Percentiles rank a stretch among this genome's conserved stretches.
Conservation (phyloP, 2,329 filamentous ascomycete species). For the Colletotrichum magnum region DNA sequence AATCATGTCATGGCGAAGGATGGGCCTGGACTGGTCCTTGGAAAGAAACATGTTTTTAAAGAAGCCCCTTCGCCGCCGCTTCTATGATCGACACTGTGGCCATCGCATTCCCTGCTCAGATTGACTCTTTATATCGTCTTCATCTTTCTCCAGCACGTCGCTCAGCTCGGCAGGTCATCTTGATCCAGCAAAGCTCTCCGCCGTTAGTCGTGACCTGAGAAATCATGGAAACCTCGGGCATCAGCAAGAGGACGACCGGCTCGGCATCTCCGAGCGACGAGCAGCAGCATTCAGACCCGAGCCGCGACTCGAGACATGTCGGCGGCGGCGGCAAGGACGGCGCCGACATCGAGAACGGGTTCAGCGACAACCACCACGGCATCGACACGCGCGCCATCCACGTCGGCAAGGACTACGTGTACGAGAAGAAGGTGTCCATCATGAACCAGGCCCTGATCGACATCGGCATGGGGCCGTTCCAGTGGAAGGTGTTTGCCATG, state of each 20-base stretch:
- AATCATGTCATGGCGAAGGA: no score
- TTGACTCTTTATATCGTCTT: no score
- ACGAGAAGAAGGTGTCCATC: slow-evolving; percentile 44
- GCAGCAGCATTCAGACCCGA: background rate
- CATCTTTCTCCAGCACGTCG: background rate
- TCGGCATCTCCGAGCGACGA: background rate
- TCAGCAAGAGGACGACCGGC: background rate
- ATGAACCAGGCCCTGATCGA: slow-evolving; percentile 46
- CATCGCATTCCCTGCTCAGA: no score
- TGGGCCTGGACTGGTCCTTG: no score
- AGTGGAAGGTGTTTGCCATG: slow-evolving; percentile 42
- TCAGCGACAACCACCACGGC: slow-evolving; percentile 35
- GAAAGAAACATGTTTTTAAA: no score
- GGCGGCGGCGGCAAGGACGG: background rate
- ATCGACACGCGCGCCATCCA: slow-evolving; percentile 42
- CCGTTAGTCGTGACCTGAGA: background rate
- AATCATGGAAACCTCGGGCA: background rate
- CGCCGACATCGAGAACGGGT: slow-evolving; percentile 5
- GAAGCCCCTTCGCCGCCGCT: no score
- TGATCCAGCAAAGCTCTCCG: background rate
- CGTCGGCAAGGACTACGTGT: slow-evolving; percentile 38
- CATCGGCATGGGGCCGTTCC: slow-evolving; percentile 44
- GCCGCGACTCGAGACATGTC: background rate
- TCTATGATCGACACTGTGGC: no score
- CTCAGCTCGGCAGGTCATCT: background rate